Conservation (phyloP, 1,284 basidiomycete genomes). For the Pholiota adiposa region DNA sequence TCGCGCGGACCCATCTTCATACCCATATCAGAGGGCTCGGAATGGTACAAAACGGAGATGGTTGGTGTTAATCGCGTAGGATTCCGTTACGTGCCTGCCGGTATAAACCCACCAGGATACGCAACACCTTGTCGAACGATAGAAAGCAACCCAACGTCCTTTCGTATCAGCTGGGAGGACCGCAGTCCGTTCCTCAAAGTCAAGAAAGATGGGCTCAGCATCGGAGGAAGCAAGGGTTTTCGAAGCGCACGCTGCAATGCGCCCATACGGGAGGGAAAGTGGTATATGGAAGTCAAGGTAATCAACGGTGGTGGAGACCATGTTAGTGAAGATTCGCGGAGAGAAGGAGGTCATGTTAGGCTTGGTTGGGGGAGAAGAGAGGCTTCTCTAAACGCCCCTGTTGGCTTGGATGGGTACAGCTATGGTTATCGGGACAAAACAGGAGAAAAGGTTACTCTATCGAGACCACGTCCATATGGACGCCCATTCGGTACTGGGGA, state of each 20-base stretch:
- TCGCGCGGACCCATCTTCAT: slow-evolving; percentile 73
- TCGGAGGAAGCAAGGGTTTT: slow-evolving; percentile 89
- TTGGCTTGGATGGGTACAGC: slow-evolving; percentile 92
- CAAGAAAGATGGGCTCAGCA: slow-evolving; percentile 78
- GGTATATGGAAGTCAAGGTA: slow-evolving; percentile 93
- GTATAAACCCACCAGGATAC: slow-evolving; percentile 66
- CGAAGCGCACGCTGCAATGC: slow-evolving; percentile 90
- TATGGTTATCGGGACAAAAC: slow-evolving; percentile 92
- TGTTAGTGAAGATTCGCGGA: slow-evolving; percentile 45
- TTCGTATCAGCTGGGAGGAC: slow-evolving; percentile 87
- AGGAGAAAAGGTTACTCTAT: slow-evolving; percentile 89
- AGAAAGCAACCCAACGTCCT: slow-evolving; percentile 69
- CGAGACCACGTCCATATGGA: slow-evolving; percentile 82
- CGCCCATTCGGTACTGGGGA: slow-evolving; percentile 81
- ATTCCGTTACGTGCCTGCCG: slow-evolving; percentile 83
- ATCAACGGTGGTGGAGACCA: slow-evolving; percentile 77
- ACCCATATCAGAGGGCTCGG: slow-evolving; percentile 55
- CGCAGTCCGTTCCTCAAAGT: slow-evolving; percentile 81
- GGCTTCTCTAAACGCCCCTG: slow-evolving; percentile 90
- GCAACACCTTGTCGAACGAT: slow-evolving; percentile 75
- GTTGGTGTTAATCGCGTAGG: slow-evolving; percentile 75
- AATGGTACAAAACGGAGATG: slow-evolving; percentile 68
- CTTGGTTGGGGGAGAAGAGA: slow-evolving; percentile 94
- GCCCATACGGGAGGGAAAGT: slow-evolving; percentile 87
- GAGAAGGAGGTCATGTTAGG: slow-evolving; percentile 83